A percentile compares a stretch with the other conserved stretches of the same genome.
Evolutionary conservation across 768 basidiomycete genomes (phyloP).

Genomic region (Boletus barrowsii): DNA sequence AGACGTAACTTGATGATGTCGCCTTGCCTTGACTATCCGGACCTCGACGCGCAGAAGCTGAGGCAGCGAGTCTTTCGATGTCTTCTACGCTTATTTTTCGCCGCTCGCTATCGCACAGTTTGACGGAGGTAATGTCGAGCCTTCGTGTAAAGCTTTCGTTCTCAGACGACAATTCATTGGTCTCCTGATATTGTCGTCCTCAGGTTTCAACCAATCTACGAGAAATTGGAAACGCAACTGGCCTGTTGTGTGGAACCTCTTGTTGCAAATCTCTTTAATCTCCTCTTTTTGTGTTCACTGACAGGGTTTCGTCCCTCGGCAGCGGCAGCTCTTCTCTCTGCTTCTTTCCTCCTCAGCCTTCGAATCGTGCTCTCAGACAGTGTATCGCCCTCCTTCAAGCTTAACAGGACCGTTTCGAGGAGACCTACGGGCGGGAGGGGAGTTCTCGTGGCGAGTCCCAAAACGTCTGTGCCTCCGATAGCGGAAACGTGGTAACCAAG

Average conservation of each 20-base stretch:
- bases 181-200: neutral
- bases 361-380: slow-evolving; percentile 27
- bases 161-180: neutral
- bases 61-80: slow-evolving; percentile 14
- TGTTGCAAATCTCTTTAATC: slow-evolving; percentile 11
- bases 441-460: slow-evolving; percentile 16
- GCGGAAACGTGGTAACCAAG: neutral
- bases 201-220: neutral
- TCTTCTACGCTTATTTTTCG: slow-evolving; percentile 11
- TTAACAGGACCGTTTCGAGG: slow-evolving; percentile 21
- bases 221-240: neutral
- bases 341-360: slow-evolving; percentile 23
- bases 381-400: slow-evolving; percentile 21
- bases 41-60: slow-evolving; percentile 1
- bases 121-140: neutral
- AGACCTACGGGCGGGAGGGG: slow-evolving; percentile 20
- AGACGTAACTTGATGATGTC: neutral
- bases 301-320: slow-evolving; percentile 22
- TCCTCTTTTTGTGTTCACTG: slow-evolving; percentile 23
- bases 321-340: slow-evolving; percentile 17
- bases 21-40: neutral
- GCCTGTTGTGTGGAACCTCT: slow-evolving; percentile 7
- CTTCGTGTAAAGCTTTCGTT: neutral
- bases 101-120: neutral
- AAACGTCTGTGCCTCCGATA: slow-evolving; percentile 1